Base-by-base conservation (phyloP, 2,329 filamentous ascomycete genomes). In the Corynespora cassiicola region DNA sequence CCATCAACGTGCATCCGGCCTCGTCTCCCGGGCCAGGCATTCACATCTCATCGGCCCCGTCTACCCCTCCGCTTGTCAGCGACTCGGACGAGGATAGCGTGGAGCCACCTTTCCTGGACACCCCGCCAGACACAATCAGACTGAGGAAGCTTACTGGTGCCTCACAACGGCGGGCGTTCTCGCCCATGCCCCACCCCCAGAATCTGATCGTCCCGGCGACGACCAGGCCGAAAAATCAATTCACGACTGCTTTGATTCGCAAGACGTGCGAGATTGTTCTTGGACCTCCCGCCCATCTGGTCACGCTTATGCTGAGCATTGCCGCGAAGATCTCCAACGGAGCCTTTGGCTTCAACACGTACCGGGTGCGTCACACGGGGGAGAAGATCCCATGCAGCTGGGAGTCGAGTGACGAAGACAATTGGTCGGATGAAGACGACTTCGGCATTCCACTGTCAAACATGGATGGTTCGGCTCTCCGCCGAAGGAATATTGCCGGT, bases 221-320 rank as follows among this genome's bases (percentile, higher is more conserved):
- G 31, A 65, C 71, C 40, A 60, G 70, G 22, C 65, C 53, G 19
- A 47, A 59, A 54, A 55, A 61, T 26, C 58, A 66, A 18, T 63
- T 67, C 26, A 66, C 63, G 3, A 73, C 81, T 33, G 79, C 83
- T 3, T 79, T 95, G 19, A 78, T 95, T 17, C 81, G 85, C 39
- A 91, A 88, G 68, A 90, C 90, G 0, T 84, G 81, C 47, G 84
- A 88, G 34, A 78, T 94, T 19, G 77, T 95, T 4, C 72, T 96
- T 10, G 84, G 87, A 0, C 90, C 90, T n/a, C 90, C 91, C 0
- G 81, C 85, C 21, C 83, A 91, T 54, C 78, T 95, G 2, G 80
- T 95, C 22, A 77, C 82, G 17, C 74, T 95, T 25, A 90, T 96
- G 77, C 78, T 96, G 4, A 83, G 84, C 39, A 88, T 96, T 39